phyloP scores from a whole-genome alignment of 192 early-diverging fungal genomes.

The Backusella australiensis region DNA sequence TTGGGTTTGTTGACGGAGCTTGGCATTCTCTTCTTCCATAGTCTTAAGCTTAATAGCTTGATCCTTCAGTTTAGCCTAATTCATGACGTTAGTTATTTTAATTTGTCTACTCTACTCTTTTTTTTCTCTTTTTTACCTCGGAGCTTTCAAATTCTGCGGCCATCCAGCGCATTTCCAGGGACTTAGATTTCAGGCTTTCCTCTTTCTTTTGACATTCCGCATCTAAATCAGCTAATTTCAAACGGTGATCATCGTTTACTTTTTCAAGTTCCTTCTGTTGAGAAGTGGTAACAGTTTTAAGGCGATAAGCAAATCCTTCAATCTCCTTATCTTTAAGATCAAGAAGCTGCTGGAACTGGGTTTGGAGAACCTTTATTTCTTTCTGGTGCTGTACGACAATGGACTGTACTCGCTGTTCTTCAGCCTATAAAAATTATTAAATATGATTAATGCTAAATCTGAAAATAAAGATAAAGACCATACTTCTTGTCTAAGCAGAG shows the following conservation, averaged over 20 bases:
- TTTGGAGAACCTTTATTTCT: conserved; percentile 20
- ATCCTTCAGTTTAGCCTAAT: conserved; percentile 13
- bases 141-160: conserved; percentile 36
- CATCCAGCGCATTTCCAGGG: conserved; percentile 38
- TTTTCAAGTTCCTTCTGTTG: conserved; percentile 23
- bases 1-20: conserved; percentile 7
- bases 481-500: neutral
- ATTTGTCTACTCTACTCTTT: neutral
- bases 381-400: conserved; percentile 25
- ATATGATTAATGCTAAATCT: neutral
- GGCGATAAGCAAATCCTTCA: conserved; percentile 22
- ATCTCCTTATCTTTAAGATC: conserved; percentile 30
- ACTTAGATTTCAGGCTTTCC: conserved; percentile 30
- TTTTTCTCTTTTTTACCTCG: conserved; percentile 25
- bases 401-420: conserved; percentile 12
- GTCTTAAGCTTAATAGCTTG: conserved; percentile 2
- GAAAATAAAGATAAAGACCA: neutral
- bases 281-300: conserved; percentile 25
- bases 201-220: conserved; percentile 21
- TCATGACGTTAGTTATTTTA: neutral
- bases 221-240: conserved; percentile 31
- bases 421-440: neutral
- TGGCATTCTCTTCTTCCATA: conserved; percentile 4
- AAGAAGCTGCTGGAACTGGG: conserved; percentile 23
- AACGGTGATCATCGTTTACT: conserved; percentile 22